phyloP scores from a whole-genome alignment of 2,329 filamentous ascomycete species.

The Mycocentrospora acerina region DNA sequence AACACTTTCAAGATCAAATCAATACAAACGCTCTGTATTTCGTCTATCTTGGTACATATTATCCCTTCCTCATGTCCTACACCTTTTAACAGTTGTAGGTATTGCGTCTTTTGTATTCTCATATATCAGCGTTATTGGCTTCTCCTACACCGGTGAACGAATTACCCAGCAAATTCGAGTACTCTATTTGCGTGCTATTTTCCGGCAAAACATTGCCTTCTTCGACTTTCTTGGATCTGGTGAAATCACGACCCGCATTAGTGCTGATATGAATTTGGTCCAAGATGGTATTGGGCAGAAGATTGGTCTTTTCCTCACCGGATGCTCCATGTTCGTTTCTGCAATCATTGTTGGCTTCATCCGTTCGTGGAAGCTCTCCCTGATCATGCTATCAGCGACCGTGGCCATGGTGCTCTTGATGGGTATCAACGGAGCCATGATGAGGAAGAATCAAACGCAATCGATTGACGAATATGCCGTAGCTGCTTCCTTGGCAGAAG shows the following conservation, averaged over 20 bases:
- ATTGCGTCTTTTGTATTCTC: conserved; percentile 65
- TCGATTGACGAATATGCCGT: conserved; percentile 77
- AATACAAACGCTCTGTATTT: conserved; percentile 40
- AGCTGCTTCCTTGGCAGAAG: conserved; percentile 86
- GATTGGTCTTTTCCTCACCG: conserved; percentile 37
- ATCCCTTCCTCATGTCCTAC: not conserved
- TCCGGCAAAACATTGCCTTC: conserved; percentile 46
- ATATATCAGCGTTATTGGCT: conserved; percentile 73
- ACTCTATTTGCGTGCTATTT: conserved; percentile 65
- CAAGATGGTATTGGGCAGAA: conserved; percentile 75
- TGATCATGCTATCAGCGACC: conserved; percentile 81
- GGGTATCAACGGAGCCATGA: conserved; percentile 70
- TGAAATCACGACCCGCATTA: conserved; percentile 94
- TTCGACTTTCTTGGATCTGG: conserved; percentile 87
- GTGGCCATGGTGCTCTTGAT: conserved; percentile 77
- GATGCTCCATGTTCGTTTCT: conserved; percentile 64
- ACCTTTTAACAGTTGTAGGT: conserved; percentile 8
- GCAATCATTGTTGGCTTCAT: conserved; percentile 91
- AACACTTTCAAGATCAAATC: conserved; percentile 32
- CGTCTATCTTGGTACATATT: conserved; percentile 48
- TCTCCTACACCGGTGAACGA: conserved; percentile 66
- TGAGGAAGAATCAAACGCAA: conserved; percentile 73
- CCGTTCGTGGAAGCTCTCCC: conserved; percentile 88
- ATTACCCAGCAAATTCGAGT: conserved; percentile 49
- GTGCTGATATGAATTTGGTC: conserved; percentile 88